Conservation (phyloP, 129 eudicot genomes). For the carrot (Daucus carota) region DNA sequence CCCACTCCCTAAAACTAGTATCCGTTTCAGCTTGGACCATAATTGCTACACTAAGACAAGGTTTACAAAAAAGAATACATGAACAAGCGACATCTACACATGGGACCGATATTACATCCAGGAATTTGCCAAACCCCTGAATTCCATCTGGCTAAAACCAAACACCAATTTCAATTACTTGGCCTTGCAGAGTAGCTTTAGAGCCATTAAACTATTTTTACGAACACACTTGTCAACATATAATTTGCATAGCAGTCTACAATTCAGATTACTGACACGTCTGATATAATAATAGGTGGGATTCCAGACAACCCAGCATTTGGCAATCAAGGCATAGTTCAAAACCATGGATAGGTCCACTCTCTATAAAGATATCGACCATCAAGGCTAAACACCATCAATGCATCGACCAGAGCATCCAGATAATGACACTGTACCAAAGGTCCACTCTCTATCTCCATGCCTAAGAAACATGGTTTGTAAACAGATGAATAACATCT, state of each 20-base stretch:
- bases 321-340: not conserved
- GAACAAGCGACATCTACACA: not conserved
- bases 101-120: not conserved
- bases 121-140: not conserved
- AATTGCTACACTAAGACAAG: not conserved
- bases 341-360: not conserved
- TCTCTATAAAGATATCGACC: not conserved
- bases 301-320: not conserved
- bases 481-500: not conserved
- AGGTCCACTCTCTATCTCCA: not conserved
- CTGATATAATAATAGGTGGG: not conserved
- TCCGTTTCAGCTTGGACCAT: not conserved
- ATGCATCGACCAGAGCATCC: not conserved
- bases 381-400: not conserved
- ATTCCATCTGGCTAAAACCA: not conserved
- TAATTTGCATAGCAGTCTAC: not conserved
- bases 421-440: not conserved
- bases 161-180: not conserved
- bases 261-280: not conserved
- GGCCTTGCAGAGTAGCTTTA: not conserved
- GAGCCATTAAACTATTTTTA: not conserved
- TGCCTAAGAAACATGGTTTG: not conserved
- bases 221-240: not conserved
- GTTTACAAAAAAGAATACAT: not conserved
- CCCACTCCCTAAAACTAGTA: too few species aligned